Evolutionary conservation across 768 basidiomycete genomes (phyloP), one percentile per base, ranked within the genome.

Genomic region (Cystofilobasidium macerans): DNA sequence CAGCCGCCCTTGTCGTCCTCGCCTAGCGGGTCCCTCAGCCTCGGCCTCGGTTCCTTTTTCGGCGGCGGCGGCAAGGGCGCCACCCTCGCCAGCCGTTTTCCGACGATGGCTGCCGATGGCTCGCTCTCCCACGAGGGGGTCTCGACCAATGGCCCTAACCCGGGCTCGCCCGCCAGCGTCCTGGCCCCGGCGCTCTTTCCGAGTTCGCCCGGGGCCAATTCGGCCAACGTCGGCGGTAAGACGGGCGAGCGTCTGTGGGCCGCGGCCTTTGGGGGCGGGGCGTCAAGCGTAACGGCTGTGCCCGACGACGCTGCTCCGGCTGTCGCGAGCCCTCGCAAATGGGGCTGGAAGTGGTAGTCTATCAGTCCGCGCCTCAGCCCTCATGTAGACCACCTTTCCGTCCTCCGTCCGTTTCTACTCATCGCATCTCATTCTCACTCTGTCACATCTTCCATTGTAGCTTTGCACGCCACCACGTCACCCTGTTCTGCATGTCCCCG

Each of bases 281-380:
- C 5, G 9, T 4, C 48, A 30, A 6, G 28, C 51, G 18, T 3
- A 3, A 26, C 26, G 51, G 30, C 51, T 7, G 2, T n/a, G 45
- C 4, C 45, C 2, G 9, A 20, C 14, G 45, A 3, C 9, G 42
- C 13, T 20, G 16, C n/a, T n/a, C n/a, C 22, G 7, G 42, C 16
- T 14, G 42, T 4, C 13, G 48, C 24, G n/a, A 51, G 51, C 30
- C 26, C 51, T 26, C 26, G 51, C 28, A 54, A 54, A 30, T 54
- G 51, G 51, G 51, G 51, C 3, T 54, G 51, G 51, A 54, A 54
- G 30, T 54, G 51, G 51, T 54, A 51, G 48, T 38, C 14, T 14
- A 14, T 38, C 8, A 38, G 36, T 14, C 8, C 36, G 36, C 36
- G 36, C 36, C 8, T 14, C 8, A 7, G 8, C 36, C 36, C 8